These are phyloP conservation scores for Apiospora hydei DNA, from an alignment of 2,329 filamentous ascomycete species.

Conservation along the genomic window DNA sequence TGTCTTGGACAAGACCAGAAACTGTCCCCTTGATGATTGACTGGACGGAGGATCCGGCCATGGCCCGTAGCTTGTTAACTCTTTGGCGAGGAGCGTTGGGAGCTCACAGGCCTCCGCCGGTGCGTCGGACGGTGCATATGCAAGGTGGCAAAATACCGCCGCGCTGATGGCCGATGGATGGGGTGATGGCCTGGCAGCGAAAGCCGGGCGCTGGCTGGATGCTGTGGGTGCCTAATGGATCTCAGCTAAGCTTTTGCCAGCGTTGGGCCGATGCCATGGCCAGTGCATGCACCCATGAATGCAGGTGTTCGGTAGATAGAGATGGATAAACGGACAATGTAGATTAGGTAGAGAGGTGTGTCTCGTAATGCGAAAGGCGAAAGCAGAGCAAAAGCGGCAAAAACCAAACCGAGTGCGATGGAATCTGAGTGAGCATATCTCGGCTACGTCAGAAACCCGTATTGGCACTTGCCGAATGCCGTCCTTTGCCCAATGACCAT, in stretches of 20 bases:
- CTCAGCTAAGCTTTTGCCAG: background rate
- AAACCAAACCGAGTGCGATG: background rate
- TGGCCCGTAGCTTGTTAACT: too few relatives aligned
- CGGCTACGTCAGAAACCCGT: slow-evolving; percentile 5
- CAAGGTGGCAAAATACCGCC: background rate
- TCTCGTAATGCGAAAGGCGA: slow-evolving; percentile 10
- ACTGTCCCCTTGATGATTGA: too few relatives aligned
- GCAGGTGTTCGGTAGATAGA: background rate
- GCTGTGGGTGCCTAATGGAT: too few relatives aligned
- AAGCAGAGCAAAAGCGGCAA: background rate
- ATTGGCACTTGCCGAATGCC: slow-evolving; percentile 9
- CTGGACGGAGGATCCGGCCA: background rate
- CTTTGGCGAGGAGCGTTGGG: background rate
- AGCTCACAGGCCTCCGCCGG: background rate
- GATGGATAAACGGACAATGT: background rate
- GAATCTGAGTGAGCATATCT: background rate
- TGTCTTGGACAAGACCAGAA: background rate
- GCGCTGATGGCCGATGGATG: background rate
- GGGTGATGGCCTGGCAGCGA: background rate
- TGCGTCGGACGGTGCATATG: background rate
- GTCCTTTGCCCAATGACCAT: background rate
- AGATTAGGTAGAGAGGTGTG: background rate
- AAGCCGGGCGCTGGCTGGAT: background rate
- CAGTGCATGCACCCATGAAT: background rate
- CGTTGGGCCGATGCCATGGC: background rate